These are phyloP conservation scores for Fomitopsis pinicola DNA, from an alignment of 1,284 basidiomycete genomes.

Conservation along the genomic window DNA sequence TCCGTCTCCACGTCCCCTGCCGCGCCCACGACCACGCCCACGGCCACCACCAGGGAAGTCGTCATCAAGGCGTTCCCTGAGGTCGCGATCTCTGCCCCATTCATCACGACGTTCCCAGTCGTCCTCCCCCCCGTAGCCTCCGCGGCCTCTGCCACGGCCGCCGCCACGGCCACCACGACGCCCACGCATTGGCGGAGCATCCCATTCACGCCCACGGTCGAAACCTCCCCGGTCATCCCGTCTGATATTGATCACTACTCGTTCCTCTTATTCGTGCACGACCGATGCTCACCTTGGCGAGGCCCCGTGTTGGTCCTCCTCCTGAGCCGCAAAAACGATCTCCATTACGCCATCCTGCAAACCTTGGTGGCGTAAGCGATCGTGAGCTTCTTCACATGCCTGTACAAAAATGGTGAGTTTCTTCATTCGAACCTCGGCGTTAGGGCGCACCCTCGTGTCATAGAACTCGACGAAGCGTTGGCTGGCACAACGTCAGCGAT, in stretches of 20 bases:
- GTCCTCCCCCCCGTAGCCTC: conserved; percentile 22
- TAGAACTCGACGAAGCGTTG: conserved; percentile 87
- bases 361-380: conserved; percentile 72
- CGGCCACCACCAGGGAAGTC: conserved; percentile 33
- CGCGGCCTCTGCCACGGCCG: conserved; percentile 28
- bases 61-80: conserved; percentile 39
- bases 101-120: conserved; percentile 44
- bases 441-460: conserved; percentile 69
- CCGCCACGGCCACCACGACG: conserved; percentile 30
- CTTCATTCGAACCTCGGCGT: background rate
- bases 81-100: conserved; percentile 41
- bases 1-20: conserved; percentile 30
- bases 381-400: conserved; percentile 78
- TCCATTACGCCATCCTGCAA: conserved; percentile 87
- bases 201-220: conserved; percentile 42
- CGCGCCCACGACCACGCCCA: conserved; percentile 28
- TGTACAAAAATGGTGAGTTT: conserved; percentile 18
- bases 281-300: conserved; percentile 18
- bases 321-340: conserved; percentile 87
- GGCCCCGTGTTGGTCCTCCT: conserved; percentile 32
- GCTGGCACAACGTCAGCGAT: conserved; percentile 33
- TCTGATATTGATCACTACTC: conserved; percentile 1
- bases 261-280: background rate
- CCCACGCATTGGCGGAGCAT: conserved; percentile 35
- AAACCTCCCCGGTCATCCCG: conserved; percentile 27